A percentile compares a stretch with the other conserved stretches of the same genome.
Evolutionary conservation across 2,329 filamentous ascomycete genomes (phyloP).

Genomic region (Orbilia quercus): DNA sequence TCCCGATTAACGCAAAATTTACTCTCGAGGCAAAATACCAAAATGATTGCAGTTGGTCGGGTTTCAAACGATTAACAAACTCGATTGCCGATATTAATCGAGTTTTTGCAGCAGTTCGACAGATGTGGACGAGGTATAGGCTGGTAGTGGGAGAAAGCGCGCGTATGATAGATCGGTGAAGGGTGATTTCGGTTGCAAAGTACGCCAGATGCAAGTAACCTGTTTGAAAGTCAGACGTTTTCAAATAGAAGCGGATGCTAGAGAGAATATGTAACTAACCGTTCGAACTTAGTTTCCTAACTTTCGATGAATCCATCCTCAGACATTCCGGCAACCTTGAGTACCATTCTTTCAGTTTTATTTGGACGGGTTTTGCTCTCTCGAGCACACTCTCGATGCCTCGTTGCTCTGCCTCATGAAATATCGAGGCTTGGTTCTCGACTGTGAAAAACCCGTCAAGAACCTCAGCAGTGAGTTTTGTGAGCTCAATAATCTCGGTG

Average conservation of each 20-base stretch:
- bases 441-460: constrained; percentile 67
- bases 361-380: constrained; percentile 67
- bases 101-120: constrained; percentile 91
- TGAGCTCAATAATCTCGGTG: constrained; percentile 67
- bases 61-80: constrained; percentile 91
- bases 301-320: constrained; percentile 64
- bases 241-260: background rate
- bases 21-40: constrained; percentile 91
- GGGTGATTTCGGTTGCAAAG: constrained; percentile 91
- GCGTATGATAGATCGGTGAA: constrained; percentile 89
- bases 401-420: constrained; percentile 51
- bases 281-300: constrained; percentile 66
- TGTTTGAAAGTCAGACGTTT: constrained; percentile 19
- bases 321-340: constrained; percentile 65
- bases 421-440: constrained; percentile 57
- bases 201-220: constrained; percentile 90
- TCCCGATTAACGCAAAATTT: constrained; percentile 94
- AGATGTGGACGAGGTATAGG: constrained; percentile 86
- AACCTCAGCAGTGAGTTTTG: constrained; percentile 68
- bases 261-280: constrained; percentile 64
- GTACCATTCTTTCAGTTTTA: constrained; percentile 67
- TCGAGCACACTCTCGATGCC: constrained; percentile 64
- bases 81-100: constrained; percentile 96
- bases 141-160: constrained; percentile 71
- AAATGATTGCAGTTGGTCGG: constrained; percentile 86